Evolutionary conservation across 2,329 filamentous ascomycete species (phyloP).

Genomic region (Sporothrix pseudoabietina): DNA sequence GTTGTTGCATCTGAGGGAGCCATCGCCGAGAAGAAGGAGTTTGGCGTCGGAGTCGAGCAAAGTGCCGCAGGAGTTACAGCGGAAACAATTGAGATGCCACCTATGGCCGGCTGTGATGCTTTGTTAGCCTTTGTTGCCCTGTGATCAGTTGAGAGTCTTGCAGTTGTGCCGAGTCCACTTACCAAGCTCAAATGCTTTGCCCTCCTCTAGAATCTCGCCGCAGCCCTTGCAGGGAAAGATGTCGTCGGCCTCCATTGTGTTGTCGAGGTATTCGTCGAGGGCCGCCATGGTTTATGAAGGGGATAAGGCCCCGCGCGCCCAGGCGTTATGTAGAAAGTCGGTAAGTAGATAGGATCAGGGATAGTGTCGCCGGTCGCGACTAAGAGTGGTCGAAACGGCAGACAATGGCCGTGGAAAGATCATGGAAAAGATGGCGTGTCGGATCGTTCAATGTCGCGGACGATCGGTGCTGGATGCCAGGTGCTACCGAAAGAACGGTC

Average conservation of each 20-base stretch:
- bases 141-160: neutral
- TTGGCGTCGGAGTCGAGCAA: constrained; percentile 98
- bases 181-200: constrained; percentile 98
- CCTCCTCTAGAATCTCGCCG: constrained; percentile 97
- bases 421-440: neutral
- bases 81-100: constrained; percentile 99
- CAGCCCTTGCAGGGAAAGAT: constrained; percentile 90
- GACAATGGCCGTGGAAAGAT: neutral
- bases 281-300: constrained; percentile 46
- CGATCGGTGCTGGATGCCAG: neutral
- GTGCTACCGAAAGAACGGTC: neutral
- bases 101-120: constrained; percentile 77
- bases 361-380: neutral
- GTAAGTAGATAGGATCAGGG: neutral
- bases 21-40: constrained; percentile 92
- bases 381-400: constrained; percentile 8
- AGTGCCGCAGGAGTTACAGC: constrained; percentile 92
- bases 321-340: neutral
- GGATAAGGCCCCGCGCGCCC: constrained; percentile 1
- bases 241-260: constrained; percentile 75
- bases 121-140: neutral
- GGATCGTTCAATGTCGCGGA: neutral
- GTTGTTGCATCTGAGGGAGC: constrained; percentile 97
- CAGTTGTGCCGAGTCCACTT: constrained; percentile 41
- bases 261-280: constrained; percentile 65